These are phyloP conservation scores for Lenzites betulinus DNA, from an alignment of 768 basidiomycete species.

Conservation along the genomic window DNA sequence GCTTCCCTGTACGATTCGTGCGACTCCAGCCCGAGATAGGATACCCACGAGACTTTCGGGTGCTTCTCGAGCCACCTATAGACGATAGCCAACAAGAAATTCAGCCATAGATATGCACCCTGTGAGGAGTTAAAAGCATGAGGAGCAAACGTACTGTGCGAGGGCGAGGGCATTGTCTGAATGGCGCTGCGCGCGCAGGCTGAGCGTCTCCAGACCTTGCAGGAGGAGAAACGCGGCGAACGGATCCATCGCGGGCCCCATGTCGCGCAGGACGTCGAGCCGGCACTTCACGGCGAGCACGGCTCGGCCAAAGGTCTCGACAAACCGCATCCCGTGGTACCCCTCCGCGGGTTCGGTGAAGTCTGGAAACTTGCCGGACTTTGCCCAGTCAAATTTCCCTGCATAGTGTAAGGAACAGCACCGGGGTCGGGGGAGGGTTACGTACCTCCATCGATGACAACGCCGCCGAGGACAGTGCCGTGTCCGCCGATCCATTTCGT, in stretches of 20 bases:
- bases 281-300: slow-evolving; percentile 71
- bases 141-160: too few species aligned
- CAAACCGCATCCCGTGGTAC: slow-evolving; percentile 71
- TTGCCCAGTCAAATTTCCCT: slow-evolving; percentile 76
- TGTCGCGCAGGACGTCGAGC: slow-evolving; percentile 61
- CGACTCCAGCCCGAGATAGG: slow-evolving; percentile 66
- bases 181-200: slow-evolving; percentile 70
- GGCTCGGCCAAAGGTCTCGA: slow-evolving; percentile 62
- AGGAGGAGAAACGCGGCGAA: slow-evolving; percentile 75
- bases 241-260: slow-evolving; percentile 70
- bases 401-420: too few species aligned
- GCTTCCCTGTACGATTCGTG: slow-evolving; percentile 68
- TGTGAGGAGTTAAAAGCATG: too few species aligned
- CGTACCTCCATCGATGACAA: slow-evolving; percentile 71
- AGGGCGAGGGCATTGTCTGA: slow-evolving; percentile 59
- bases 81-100: too few species aligned
- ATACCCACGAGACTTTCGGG: slow-evolving; percentile 72
- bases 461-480: slow-evolving; percentile 78
- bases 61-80: slow-evolving; percentile 71
- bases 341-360: slow-evolving; percentile 77
- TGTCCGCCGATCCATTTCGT: slow-evolving; percentile 89
- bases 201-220: slow-evolving; percentile 78
- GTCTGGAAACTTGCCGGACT: slow-evolving; percentile 68
- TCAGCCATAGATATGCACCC: too few species aligned
- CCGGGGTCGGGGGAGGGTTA: slow-evolving; percentile 9